Base-by-base conservation (phyloP, 1,284 basidiomycete species). In the Boletus smithii region DNA sequence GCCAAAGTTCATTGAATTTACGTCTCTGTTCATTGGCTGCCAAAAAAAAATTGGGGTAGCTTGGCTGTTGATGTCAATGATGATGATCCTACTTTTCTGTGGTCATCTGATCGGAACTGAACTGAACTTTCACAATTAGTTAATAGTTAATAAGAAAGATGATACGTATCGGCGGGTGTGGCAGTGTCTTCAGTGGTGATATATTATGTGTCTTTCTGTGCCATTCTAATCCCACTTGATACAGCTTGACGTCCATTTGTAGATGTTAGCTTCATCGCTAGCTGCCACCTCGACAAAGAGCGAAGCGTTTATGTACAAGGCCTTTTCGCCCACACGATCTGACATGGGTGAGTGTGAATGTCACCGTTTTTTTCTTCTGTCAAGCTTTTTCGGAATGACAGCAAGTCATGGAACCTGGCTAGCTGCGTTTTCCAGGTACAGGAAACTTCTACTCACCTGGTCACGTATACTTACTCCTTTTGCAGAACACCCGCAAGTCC, bases 401-500 rank as follows among this genome's bases (percentile, higher is more conserved):
- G 29, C 17, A 26, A 18, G 24, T 38, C 20, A 24, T 24, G 24
- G 33, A 42, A 30, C 35, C 35, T 22, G 36, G 26, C 27, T 34
- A 18, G 45, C 35, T 35, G 34, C 24, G 20, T 18, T 32, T n/a
- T n/a, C 22, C 39, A 47, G 48, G 42, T 23, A 45, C 52, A 16
- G 16, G 14, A 22, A 22, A 31, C 29, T n/a, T 39, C 37, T 17
- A 38, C 26, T 14, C n/a, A 3, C 32, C 3, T 42, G 24, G 17
- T 33, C 13, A 36, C 37, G 23, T 39, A 38, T 27, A 24, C 17
- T 42, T 38, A 20, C 41, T 31, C 33, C 41, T 24, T 11, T 50
- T 53, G 35, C 8, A 43, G 45, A n/a, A n/a, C n/a, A n/a, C n/a
- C n/a, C n/a, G n/a, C n/a, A n/a, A n/a, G n/a, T n/a, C 10, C 34